Evolutionary conservation across 441 rosid species (phyloP).

Genomic region (Syzygium malaccense): DNA sequence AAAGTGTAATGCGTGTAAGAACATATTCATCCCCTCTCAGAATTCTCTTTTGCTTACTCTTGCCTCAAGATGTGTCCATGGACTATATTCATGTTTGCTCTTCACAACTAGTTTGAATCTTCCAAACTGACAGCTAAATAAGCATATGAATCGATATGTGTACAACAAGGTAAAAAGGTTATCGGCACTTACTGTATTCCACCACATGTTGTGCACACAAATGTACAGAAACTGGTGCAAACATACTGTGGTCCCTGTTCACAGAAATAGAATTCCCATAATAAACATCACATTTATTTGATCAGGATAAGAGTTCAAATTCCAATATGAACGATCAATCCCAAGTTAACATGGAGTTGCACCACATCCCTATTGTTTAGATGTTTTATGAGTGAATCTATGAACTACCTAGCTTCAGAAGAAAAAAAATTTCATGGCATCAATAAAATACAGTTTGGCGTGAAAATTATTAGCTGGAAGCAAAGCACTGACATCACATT

Average conservation of each 20-base stretch:
- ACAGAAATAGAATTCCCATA: constrained; percentile 13
- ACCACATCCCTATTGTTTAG: neutral
- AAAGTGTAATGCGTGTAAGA: neutral
- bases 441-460: neutral
- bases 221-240: constrained; percentile 94
- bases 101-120: neutral
- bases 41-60: neutral
- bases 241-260: constrained; percentile 98
- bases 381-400: neutral
- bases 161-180: neutral
- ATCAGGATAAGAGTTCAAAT: neutral
- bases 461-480: neutral
- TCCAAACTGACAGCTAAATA: neutral
- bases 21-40: neutral
- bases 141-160: neutral
- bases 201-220: constrained; percentile 93
- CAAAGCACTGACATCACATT: neutral
- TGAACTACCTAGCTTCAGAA: neutral
- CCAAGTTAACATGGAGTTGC: neutral
- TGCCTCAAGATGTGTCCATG: neutral
- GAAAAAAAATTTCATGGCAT: neutral
- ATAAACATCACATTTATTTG: neutral
- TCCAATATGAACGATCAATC: neutral
- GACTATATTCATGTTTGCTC: neutral
- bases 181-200: constrained; percentile 83